These are phyloP conservation scores for Tulasnella calospora DNA, from an alignment of 768 basidiomycete species.

Conservation along the genomic window DNA sequence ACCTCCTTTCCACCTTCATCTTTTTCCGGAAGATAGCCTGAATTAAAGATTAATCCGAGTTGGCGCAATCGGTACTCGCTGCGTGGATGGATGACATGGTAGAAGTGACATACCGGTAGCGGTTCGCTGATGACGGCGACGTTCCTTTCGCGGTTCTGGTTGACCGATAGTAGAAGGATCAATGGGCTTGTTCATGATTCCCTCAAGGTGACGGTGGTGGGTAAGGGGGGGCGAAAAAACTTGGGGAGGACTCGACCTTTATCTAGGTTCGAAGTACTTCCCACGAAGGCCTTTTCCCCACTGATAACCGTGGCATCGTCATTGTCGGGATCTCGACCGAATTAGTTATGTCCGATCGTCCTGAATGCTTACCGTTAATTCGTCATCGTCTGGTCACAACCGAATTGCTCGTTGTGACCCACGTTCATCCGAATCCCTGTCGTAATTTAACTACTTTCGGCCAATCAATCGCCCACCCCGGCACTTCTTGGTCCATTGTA, in stretches of 20 bases:
- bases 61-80: not conserved
- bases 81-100: not conserved
- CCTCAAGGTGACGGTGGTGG: not conserved
- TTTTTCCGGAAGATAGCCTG: conserved; percentile 74
- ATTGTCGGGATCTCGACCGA: not conserved
- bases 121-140: conserved; percentile 61
- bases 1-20: conserved; percentile 65
- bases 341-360: not conserved
- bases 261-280: not conserved
- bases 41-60: not conserved
- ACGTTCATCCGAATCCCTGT: no score
- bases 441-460: no score
- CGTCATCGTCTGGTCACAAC: not conserved
- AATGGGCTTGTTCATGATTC: conserved; percentile 34
- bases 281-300: not conserved
- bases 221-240: not conserved
- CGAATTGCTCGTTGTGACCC: not conserved
- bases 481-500: no score
- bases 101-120: conserved; percentile 35
- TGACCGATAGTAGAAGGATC: conserved; percentile 61
- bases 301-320: not conserved
- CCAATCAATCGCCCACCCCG: no score
- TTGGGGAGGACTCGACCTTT: not conserved
- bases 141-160: conserved; percentile 40
- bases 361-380: not conserved